Base-by-base conservation (phyloP, 2,329 filamentous ascomycete genomes). In the Fusarium floridanum region DNA sequence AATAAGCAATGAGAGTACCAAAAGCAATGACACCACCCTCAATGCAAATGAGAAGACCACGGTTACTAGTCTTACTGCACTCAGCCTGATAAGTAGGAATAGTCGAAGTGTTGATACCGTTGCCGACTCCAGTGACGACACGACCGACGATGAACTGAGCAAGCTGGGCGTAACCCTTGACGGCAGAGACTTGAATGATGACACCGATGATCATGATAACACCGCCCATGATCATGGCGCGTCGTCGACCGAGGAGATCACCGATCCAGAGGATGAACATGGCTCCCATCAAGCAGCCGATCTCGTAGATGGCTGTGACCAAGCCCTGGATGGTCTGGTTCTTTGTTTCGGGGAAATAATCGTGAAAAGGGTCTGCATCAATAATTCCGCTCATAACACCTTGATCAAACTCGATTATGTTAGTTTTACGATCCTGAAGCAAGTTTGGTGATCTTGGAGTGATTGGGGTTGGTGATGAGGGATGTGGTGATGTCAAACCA, bases 191-290 rank as follows among this genome's bases (percentile, higher is more conserved):
- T 77, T 93, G 91, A 41, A 93, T 86, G 10, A 88, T 83, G 37
- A 90, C 90, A 20, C 91, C 91, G 11, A 91, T 64, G 10, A 90
- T 86, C 87, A 92, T 90, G 73, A 92, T 86, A 12, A 83, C 71
- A 10, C 87, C 87, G 17, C 91, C 91, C 2, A 83, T 20, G n/a
- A 89, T 84, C 75, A 92, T 89, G 62, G 91, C 90, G 2, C 87
- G 87, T 43, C 87, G 81, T 48, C 86, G 78, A 29, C 86, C 86
- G 6, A 88, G 79, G 1, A 85, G 65, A 69, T 93, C 91, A 34
- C 91, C 91, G 10, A 89, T 79, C 41, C 79, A 79, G 39, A 89
- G 83, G 45, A 88, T 86, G 64, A 86, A 84, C 68, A 88, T 81
- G 68, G 87, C 88, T 32, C 88, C 86, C 2, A 83, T 4, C 62